Base-by-base conservation (phyloP, 1,284 basidiomycete genomes). In the Ceratobasidium sp. region DNA sequence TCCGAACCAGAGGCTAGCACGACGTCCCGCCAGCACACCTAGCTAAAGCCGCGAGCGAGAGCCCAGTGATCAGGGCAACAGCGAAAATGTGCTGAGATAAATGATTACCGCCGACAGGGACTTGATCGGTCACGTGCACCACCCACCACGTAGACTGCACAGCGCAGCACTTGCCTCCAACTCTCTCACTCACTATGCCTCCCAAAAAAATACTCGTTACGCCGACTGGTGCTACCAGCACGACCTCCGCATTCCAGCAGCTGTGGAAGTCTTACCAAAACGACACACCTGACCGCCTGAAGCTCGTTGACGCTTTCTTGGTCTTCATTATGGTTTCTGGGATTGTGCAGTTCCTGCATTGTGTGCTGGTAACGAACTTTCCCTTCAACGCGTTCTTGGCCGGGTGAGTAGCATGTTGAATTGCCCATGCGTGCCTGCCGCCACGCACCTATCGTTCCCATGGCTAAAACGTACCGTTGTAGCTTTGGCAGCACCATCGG, bases 341-440 rank as follows among this genome's bases (percentile, higher is more conserved):
- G 78, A 86, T 98, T 76, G 82, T 91, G 51, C 96, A 98, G 82
- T 98, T 99, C 83, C 84, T 88, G 19, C 98, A 99, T 84, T 95
- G 97, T 83, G 83, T 98, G 41, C 86, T 95, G 77, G 86, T 99
- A 77, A 95, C 96, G 74, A 93, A 92, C 84, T 99, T 92, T 83
- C 97, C 97, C 16, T 98, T 98, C 87, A 98, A 98, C 80, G 95
- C 96, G 43, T 99, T 98, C 84, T 84, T 98, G 76, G 92, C 95
- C 78, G 95, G 96, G 96, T 98, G 22, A 46, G 76, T 61, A 39
- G 9, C 48, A 43, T 65, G 13, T 53, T 6, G 24, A 34, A 14
- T 8, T 6, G 31, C 7, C 46, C 19, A 41, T 24, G 41, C 39
- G 53, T 22, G 61, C 48, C 39, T 43, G 46, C 43, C 31, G 37